phyloP scores from a whole-genome alignment of 2,329 filamentous ascomycete genomes.

The Penicillium sp. region DNA sequence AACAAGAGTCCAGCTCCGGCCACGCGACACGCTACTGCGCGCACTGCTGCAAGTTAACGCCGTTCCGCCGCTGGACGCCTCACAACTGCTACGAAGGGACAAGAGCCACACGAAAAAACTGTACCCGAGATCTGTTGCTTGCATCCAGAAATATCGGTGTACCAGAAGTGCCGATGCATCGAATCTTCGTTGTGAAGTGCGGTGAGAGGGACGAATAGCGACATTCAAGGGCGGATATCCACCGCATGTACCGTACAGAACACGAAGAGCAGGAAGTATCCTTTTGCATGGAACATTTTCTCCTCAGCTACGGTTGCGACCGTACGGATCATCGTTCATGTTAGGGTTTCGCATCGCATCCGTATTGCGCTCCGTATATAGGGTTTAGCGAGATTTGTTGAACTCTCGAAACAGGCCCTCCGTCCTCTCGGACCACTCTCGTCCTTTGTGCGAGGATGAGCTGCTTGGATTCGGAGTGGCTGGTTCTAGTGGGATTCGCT shows the following conservation, averaged over 20 bases:
- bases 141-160: constrained; percentile 5
- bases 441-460: constrained; percentile 7
- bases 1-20: constrained; percentile 24
- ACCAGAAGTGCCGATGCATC: constrained; percentile 1
- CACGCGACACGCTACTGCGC: constrained; percentile 28
- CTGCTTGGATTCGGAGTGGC: constrained; percentile 1
- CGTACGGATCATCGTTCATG: not conserved
- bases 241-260: not conserved
- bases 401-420: not conserved
- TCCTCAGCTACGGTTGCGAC: constrained; percentile 2
- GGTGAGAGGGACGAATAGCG: constrained; percentile 2
- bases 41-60: constrained; percentile 21
- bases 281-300: not conserved
- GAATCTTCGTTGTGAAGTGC: not conserved
- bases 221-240: not conserved
- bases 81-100: constrained; percentile 14
- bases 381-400: not conserved
- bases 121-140: not conserved
- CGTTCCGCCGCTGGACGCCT: constrained; percentile 22
- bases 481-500: not conserved
- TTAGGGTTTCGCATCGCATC: not conserved
- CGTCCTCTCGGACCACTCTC: constrained; percentile 12
- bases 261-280: not conserved
- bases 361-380: not conserved
- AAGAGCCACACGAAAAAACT: not conserved